These are phyloP conservation scores for Yamadazyma diospyri DNA, from an alignment of 1,139 yeast genomes.

Conservation along the genomic window DNA sequence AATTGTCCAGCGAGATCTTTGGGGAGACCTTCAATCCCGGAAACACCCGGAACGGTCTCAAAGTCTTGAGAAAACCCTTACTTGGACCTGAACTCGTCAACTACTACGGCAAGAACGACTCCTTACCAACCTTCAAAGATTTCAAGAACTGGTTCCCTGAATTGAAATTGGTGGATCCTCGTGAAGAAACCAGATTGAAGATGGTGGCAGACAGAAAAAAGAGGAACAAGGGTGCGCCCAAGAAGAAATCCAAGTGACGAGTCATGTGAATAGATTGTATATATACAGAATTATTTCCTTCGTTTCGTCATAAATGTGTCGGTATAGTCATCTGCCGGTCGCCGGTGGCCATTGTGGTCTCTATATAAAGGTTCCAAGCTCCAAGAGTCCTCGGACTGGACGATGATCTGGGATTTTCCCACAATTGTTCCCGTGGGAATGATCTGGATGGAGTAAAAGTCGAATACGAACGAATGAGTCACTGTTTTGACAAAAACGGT, in stretches of 20 bases:
- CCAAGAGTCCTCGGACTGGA: constrained; percentile 1
- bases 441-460: constrained; percentile 1
- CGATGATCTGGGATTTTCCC: background rate
- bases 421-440: background rate
- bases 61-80: constrained; percentile 67
- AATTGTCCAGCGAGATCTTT: constrained; percentile 30
- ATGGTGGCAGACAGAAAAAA: constrained; percentile 70
- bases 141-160: constrained; percentile 56
- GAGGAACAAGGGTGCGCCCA: constrained; percentile 93
- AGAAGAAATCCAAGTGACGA: constrained; percentile 46
- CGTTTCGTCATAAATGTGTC: constrained; percentile 16
- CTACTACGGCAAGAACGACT: constrained; percentile 73
- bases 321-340: constrained; percentile 9
- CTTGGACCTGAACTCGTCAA: constrained; percentile 70
- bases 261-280: background rate
- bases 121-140: constrained; percentile 60
- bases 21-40: constrained; percentile 57
- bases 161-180: constrained; percentile 63
- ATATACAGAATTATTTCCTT: too few relatives aligned
- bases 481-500: constrained; percentile 4
- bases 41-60: constrained; percentile 69
- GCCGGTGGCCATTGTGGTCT: background rate
- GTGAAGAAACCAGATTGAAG: constrained; percentile 65
- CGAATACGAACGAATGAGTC: constrained; percentile 9
- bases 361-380: background rate